These are phyloP conservation scores for Zalaria sp. DNA, from an alignment of 2,329 filamentous ascomycete species.

Conservation along the genomic window DNA sequence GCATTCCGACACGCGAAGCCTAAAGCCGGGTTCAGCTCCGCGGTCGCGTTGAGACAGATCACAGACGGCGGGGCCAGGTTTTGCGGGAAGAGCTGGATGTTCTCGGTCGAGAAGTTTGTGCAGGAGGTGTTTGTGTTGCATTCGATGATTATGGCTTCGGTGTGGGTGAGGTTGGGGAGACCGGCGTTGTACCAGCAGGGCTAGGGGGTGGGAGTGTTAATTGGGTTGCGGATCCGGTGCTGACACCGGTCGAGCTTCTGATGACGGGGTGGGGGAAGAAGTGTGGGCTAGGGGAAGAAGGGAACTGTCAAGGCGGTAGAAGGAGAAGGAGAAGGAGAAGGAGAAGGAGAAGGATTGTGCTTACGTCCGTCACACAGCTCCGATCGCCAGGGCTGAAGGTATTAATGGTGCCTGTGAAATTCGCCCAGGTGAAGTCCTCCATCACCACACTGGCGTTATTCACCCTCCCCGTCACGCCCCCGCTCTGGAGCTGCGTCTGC, in stretches of 20 bases:
- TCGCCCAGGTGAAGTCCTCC: slow-evolving; percentile 27
- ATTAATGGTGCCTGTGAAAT: slow-evolving; percentile 29
- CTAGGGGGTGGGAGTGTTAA: not conserved
- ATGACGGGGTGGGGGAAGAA: too few species aligned
- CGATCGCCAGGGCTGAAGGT: slow-evolving; percentile 28
- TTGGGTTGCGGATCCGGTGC: too few species aligned
- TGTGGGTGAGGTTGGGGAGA: slow-evolving; percentile 23
- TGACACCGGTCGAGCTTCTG: too few species aligned
- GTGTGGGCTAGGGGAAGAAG: too few species aligned
- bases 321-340: not conserved
- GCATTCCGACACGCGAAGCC: slow-evolving; percentile 12
- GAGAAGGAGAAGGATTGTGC: slow-evolving; percentile 1
- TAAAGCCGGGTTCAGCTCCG: slow-evolving; percentile 10
- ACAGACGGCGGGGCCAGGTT: slow-evolving; percentile 8
- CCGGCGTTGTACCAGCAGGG: slow-evolving; percentile 32
- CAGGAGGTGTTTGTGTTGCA: slow-evolving; percentile 27
- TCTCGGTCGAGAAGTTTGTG: slow-evolving; percentile 11
- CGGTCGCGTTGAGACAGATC: slow-evolving; percentile 11
- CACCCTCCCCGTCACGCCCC: slow-evolving; percentile 12
- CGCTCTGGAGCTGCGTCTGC: slow-evolving; percentile 15
- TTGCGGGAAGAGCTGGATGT: slow-evolving; percentile 12
- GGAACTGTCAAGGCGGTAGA: too few species aligned
- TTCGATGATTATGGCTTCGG: slow-evolving; percentile 27
- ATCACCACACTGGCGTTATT: slow-evolving; percentile 28
- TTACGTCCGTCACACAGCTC: slow-evolving; percentile 23